Conservation (phyloP, 148 eudicot genomes). For the Arbutus unedo region DNA sequence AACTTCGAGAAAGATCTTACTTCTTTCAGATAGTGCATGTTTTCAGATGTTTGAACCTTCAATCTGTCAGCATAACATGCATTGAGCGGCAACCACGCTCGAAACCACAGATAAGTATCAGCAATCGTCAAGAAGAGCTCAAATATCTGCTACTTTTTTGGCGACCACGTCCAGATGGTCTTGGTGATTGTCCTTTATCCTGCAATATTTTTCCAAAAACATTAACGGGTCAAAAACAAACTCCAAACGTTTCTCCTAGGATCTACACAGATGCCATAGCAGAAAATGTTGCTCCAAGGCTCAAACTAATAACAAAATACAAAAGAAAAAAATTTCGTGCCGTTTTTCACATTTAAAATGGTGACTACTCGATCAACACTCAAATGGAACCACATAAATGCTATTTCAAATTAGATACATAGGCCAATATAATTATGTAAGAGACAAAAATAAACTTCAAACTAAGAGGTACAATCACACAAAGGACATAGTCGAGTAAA, state of each 20-base stretch:
- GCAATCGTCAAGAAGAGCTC: conserved; percentile 6
- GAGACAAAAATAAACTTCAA: background rate
- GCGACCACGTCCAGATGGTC: conserved; percentile 27
- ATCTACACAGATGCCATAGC: background rate
- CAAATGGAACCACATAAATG: background rate
- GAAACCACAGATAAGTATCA: background rate
- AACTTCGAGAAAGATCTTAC: background rate
- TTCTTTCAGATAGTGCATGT: background rate
- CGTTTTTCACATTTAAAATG: background rate
- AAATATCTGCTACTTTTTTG: conserved; percentile 40
- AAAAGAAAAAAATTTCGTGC: background rate
- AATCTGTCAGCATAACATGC: background rate
- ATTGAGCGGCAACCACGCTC: too few species aligned
- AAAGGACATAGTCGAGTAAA: background rate
- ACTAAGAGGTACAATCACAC: background rate
- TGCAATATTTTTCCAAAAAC: conserved; percentile 22
- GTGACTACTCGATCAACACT: background rate
- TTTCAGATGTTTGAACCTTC: background rate
- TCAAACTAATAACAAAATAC: background rate
- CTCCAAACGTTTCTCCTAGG: background rate
- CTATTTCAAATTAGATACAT: background rate
- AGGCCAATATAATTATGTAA: background rate
- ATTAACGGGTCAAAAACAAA: background rate
- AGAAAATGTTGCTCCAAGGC: background rate
- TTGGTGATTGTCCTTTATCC: conserved; percentile 25